Conservation (phyloP, 2,329 filamentous ascomycete species). For the Aspergillus bombycis region DNA sequence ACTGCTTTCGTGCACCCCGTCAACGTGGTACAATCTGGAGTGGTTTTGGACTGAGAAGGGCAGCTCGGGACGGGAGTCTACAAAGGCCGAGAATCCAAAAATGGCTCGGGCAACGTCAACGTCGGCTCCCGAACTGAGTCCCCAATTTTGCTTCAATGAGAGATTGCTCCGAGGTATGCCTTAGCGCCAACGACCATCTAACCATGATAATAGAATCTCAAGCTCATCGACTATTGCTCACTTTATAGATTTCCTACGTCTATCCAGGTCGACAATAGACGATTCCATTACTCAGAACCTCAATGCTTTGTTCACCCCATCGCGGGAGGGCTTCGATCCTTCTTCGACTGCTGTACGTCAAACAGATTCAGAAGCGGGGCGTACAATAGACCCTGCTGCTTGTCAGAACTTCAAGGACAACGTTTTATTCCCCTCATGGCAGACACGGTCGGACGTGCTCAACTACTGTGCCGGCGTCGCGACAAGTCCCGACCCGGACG, state of each 20-base stretch:
- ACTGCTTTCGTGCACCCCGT: slow-evolving; percentile 1
- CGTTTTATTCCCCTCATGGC: slow-evolving; percentile 87
- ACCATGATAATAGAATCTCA: not conserved
- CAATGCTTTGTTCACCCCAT: slow-evolving; percentile 82
- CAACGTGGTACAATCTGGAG: slow-evolving; percentile 38
- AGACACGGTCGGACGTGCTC: slow-evolving; percentile 77
- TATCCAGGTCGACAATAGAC: slow-evolving; percentile 83
- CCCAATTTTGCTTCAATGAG: slow-evolving; percentile 78
- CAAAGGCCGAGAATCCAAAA: slow-evolving; percentile 25
- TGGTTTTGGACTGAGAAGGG: slow-evolving; percentile 41
- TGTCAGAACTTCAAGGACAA: slow-evolving; percentile 75
- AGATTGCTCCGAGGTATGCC: slow-evolving; percentile 67
- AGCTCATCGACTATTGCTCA: slow-evolving; percentile 13
- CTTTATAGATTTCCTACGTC: slow-evolving; percentile 77
- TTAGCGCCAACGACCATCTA: not conserved
- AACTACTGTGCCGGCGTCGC: slow-evolving; percentile 89
- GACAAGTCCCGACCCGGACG: slow-evolving; percentile 81
- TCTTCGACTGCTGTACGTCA: slow-evolving; percentile 69
- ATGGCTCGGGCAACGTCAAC: slow-evolving; percentile 47
- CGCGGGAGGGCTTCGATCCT: slow-evolving; percentile 74
- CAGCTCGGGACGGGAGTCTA: slow-evolving; percentile 28
- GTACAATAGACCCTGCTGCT: slow-evolving; percentile 61
- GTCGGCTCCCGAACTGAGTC: slow-evolving; percentile 61
- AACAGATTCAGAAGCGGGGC: slow-evolving; percentile 52
- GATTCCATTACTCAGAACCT: slow-evolving; percentile 93